These are phyloP conservation scores for Bipolaris zeicola DNA, from an alignment of 2,329 filamentous ascomycete genomes.

Conservation along the genomic window DNA sequence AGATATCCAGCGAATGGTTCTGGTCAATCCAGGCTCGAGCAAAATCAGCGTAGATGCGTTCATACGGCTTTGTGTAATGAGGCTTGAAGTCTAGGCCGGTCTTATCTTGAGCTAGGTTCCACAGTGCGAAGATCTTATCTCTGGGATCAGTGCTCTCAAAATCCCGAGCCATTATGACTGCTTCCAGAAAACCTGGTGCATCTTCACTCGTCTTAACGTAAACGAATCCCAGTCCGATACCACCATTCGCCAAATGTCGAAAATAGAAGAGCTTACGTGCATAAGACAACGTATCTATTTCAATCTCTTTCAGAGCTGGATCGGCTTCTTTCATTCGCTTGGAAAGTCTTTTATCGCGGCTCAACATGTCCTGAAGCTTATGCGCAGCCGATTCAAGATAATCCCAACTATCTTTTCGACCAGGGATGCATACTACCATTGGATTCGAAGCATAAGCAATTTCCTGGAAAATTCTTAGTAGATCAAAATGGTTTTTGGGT, in stretches of 20 bases:
- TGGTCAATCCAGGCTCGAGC: background rate
- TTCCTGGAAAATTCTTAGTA: background rate
- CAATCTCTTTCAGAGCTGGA: background rate
- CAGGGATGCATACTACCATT: background rate
- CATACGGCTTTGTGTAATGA: background rate
- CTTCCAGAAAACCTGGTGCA: background rate
- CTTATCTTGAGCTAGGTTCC: background rate
- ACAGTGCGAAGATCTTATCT: background rate
- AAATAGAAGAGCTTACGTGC: background rate
- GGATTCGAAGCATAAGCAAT: background rate
- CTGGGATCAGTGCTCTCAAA: background rate
- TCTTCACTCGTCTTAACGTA: background rate
- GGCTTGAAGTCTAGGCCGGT: background rate
- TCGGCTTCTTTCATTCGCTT: background rate
- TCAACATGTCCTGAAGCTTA: conserved; percentile 1
- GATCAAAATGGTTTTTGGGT: background rate
- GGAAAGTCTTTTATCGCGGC: background rate
- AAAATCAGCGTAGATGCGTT: background rate
- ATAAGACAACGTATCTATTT: background rate
- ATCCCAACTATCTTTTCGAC: background rate
- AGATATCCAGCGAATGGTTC: background rate
- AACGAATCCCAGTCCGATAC: background rate
- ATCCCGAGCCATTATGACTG: background rate
- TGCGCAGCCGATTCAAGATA: background rate
- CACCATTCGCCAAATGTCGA: background rate